Evolutionary conservation across 2,329 filamentous ascomycete species (phyloP).

Genomic region (Hypoxylon sp.): DNA sequence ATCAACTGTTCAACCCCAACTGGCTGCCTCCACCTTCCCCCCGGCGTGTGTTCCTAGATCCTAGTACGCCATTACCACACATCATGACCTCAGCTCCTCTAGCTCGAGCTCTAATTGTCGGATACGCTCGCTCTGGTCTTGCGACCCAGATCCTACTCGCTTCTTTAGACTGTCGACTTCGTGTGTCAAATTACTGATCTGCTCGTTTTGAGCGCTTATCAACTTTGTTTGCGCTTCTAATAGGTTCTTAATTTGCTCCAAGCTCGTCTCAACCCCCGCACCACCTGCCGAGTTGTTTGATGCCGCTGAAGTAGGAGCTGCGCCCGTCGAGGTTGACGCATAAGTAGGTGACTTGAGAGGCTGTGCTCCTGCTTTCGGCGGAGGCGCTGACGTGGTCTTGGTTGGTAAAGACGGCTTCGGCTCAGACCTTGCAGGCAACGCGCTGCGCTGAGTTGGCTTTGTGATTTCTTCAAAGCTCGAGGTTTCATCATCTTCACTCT

Average conservation of each 20-base stretch:
- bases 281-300: slow-evolving; percentile 56
- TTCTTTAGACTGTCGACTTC: slow-evolving; percentile 88
- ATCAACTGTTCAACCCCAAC: slow-evolving; percentile 34
- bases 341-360: slow-evolving; percentile 60
- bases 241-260: slow-evolving; percentile 83
- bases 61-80: background rate
- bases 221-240: slow-evolving; percentile 83
- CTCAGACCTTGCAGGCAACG: slow-evolving; percentile 52
- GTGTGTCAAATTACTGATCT: slow-evolving; percentile 77
- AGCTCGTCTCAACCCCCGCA: slow-evolving; percentile 73
- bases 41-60: slow-evolving; percentile 31
- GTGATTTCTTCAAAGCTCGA: slow-evolving; percentile 91
- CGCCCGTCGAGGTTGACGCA: slow-evolving; percentile 53
- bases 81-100: slow-evolving; percentile 72
- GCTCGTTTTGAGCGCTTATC: slow-evolving; percentile 81
- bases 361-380: slow-evolving; percentile 60
- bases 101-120: slow-evolving; percentile 77
- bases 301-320: slow-evolving; percentile 58
- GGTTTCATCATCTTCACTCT: slow-evolving; percentile 74
- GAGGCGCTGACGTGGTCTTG: slow-evolving; percentile 58
- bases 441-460: slow-evolving; percentile 77
- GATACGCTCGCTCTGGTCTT: slow-evolving; percentile 77
- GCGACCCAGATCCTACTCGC: slow-evolving; percentile 72
- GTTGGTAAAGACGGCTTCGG: slow-evolving; percentile 50
- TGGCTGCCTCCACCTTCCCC: slow-evolving; percentile 38